These are phyloP conservation scores for Hymenochaete sp. DNA, from an alignment of 1,284 basidiomycete species.

Conservation along the genomic window DNA sequence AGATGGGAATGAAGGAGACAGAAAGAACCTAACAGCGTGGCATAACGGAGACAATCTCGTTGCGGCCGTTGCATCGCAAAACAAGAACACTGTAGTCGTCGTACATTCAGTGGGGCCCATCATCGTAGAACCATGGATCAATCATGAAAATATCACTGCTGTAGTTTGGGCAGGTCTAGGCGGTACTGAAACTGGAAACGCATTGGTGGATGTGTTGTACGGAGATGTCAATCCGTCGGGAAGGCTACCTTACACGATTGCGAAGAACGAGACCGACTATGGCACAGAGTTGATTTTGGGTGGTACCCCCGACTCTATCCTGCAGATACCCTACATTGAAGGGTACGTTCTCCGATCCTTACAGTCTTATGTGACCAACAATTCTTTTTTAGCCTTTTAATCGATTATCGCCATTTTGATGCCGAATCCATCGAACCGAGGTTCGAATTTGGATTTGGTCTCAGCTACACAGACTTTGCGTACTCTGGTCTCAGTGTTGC, in stretches of 20 bases:
- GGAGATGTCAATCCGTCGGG: slow-evolving; percentile 68
- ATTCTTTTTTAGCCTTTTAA: slow-evolving; percentile 35
- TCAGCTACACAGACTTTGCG: slow-evolving; percentile 77
- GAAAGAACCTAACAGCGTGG: slow-evolving; percentile 79
- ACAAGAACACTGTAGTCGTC: slow-evolving; percentile 77
- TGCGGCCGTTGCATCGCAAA: slow-evolving; percentile 47
- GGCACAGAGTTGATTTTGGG: slow-evolving; percentile 47
- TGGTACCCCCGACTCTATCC: slow-evolving; percentile 30
- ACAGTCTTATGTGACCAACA: not conserved
- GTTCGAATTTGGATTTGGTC: slow-evolving; percentile 76
- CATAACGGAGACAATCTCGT: slow-evolving; percentile 62
- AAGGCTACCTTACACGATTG: slow-evolving; percentile 76
- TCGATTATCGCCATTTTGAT: slow-evolving; percentile 78
- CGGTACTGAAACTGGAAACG: slow-evolving; percentile 73
- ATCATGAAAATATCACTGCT: slow-evolving; percentile 68
- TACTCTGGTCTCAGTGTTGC: slow-evolving; percentile 45
- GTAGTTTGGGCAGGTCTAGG: slow-evolving; percentile 60
- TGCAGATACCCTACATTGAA: slow-evolving; percentile 59
- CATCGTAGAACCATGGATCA: slow-evolving; percentile 70
- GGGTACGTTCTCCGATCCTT: slow-evolving; percentile 29
- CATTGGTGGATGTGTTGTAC: slow-evolving; percentile 66
- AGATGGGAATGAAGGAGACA: slow-evolving; percentile 68
- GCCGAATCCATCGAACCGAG: slow-evolving; percentile 51
- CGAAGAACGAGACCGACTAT: slow-evolving; percentile 60
- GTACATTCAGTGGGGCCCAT: slow-evolving; percentile 71